A percentile compares a stretch with the other conserved stretches of the same genome.
Evolutionary conservation across 1,284 basidiomycete species (phyloP).

Genomic region (Pholiota adiposa): DNA sequence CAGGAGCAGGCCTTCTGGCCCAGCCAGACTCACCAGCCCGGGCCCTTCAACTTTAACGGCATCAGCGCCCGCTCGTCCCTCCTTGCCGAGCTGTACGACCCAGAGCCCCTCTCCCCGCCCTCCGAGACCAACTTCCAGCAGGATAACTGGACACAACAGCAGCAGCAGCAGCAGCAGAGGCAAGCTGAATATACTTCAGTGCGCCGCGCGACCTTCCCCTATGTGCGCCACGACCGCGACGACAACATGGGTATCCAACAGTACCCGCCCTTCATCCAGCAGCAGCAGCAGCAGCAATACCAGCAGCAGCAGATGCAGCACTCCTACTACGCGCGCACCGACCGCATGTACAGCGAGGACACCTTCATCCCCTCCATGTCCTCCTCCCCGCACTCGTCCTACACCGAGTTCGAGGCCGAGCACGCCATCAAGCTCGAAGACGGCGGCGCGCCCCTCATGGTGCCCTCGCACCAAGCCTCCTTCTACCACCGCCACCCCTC

Average conservation of each 20-base stretch:
- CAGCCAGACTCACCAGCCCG: constrained; percentile 11
- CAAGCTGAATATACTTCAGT: constrained; percentile 50
- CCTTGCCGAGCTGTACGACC: constrained; percentile 71
- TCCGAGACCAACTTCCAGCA: constrained; percentile 30
- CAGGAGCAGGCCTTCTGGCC: constrained; percentile 28
- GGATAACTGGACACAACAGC: constrained; percentile 27
- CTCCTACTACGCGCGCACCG: constrained; percentile 29
- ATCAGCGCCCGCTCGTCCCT: constrained; percentile 54
- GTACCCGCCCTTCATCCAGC: constrained; percentile 42
- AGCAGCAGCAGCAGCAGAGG: constrained; percentile 41
- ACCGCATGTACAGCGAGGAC: constrained; percentile 38
- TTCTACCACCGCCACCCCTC: constrained; percentile 47
- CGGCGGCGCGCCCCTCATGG: constrained; percentile 51
- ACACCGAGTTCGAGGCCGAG: constrained; percentile 52
- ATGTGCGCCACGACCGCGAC: constrained; percentile 68
- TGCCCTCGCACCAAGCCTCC: constrained; percentile 31
- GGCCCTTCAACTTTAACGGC: constrained; percentile 32
- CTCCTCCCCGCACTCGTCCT: constrained; percentile 50
- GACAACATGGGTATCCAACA: constrained; percentile 48
- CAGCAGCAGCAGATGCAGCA: constrained; percentile 28
- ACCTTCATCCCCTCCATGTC: constrained; percentile 39
- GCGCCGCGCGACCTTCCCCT: constrained; percentile 74
- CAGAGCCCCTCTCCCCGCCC: constrained; percentile 28
- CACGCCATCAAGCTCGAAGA: constrained; percentile 68
- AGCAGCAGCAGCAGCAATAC: constrained; percentile 33